Conservation (phyloP, 2,329 filamentous ascomycete genomes). For the Lasiodiplodia citricola region DNA sequence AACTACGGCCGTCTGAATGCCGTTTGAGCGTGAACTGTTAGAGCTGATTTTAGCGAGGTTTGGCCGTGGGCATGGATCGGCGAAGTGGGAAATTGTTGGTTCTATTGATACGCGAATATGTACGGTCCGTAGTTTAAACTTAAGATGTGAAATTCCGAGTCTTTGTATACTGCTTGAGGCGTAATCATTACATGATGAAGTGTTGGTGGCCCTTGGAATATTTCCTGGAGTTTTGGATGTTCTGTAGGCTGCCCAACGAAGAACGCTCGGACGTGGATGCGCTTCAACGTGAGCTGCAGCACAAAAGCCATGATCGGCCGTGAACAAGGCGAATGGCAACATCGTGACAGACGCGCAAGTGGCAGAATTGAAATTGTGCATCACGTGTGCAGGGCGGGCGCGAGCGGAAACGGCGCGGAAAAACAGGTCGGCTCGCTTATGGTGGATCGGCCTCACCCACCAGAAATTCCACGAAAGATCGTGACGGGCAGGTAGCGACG, state of each 20-base stretch:
- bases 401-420: constrained; percentile 5
- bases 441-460: constrained; percentile 19
- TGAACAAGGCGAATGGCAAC: background rate
- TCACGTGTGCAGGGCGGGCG: constrained; percentile 6
- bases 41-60: background rate
- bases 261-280: background rate
- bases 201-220: background rate
- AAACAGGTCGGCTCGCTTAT: constrained; percentile 23
- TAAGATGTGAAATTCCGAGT: background rate
- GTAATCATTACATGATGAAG: background rate
- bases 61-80: background rate
- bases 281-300: background rate
- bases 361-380: background rate
- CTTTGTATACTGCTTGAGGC: background rate
- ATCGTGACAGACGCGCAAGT: background rate
- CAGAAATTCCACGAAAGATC: constrained; percentile 20
- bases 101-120: background rate
- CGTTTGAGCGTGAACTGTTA: background rate
- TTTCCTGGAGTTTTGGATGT: background rate
- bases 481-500: constrained; percentile 26
- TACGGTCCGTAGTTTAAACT: background rate
- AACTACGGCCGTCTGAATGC: constrained; percentile 18
- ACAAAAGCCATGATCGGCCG: background rate
- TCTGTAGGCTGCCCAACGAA: background rate
- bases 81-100: background rate